These are phyloP conservation scores for Penicillium frequentans DNA, from an alignment of 2,329 filamentous ascomycete species.

Conservation along the genomic window DNA sequence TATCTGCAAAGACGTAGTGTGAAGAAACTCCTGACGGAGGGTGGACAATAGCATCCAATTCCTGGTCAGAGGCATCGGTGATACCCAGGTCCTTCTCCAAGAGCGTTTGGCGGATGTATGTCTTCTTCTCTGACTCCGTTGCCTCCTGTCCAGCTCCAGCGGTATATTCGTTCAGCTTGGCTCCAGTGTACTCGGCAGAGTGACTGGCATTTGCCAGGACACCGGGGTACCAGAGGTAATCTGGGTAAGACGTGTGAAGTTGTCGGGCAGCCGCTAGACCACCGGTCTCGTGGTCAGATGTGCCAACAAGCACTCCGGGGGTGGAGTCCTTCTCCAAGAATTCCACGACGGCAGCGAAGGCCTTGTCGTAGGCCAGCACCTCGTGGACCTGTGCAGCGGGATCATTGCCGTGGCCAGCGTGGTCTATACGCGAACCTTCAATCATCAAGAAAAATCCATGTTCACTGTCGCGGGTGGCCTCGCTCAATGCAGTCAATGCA, in stretches of 20 bases:
- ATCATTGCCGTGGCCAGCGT: slow-evolving; percentile 85
- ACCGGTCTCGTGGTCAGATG: slow-evolving; percentile 95
- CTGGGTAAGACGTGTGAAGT: slow-evolving; percentile 46
- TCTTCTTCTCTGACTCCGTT: slow-evolving; percentile 49
- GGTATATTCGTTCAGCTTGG: slow-evolving; percentile 63
- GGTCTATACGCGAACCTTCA: slow-evolving; percentile 92
- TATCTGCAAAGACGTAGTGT: slow-evolving; percentile 70
- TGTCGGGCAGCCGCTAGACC: slow-evolving; percentile 80
- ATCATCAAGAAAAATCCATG: slow-evolving; percentile 99
- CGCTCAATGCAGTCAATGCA: slow-evolving; percentile 74
- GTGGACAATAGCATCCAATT: slow-evolving; percentile 67
- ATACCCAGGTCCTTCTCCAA: slow-evolving; percentile 74
- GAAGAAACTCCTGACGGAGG: slow-evolving; percentile 55
- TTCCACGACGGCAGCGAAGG: slow-evolving; percentile 79
- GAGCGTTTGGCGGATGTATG: slow-evolving; percentile 69
- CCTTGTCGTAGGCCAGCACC: slow-evolving; percentile 89
- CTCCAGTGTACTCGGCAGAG: slow-evolving; percentile 69
- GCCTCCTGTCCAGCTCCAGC: slow-evolving; percentile 34
- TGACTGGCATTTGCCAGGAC: slow-evolving; percentile 78
- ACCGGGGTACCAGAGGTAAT: slow-evolving; percentile 79
- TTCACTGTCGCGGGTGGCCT: slow-evolving; percentile 78
- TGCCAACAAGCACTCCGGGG: slow-evolving; percentile 75
- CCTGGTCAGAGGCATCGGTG: slow-evolving; percentile 66
- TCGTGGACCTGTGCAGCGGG: slow-evolving; percentile 84
- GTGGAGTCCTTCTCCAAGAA: slow-evolving; percentile 77